phyloP scores from a whole-genome alignment of 441 rosid species.

The Gossypium lobatum region DNA sequence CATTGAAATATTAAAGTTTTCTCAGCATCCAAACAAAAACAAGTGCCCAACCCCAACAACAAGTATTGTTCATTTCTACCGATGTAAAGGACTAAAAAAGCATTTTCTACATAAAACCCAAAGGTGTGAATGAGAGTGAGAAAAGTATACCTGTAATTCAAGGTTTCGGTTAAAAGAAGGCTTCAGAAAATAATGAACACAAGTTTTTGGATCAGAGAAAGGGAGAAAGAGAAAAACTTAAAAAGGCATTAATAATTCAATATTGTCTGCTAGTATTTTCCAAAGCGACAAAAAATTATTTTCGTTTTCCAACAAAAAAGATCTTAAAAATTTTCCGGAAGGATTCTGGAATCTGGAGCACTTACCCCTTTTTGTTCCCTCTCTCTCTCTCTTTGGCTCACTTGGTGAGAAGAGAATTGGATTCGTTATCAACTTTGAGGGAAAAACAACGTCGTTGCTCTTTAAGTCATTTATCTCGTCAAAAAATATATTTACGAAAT shows the following conservation, averaged over 20 bases:
- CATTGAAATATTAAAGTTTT: constrained; percentile 4
- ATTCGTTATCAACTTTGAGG: neutral
- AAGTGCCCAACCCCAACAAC: neutral
- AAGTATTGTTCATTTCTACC: neutral
- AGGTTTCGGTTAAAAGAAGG: neutral
- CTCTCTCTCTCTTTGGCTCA: neutral
- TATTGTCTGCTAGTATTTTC: neutral
- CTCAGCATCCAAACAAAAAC: constrained; percentile 13
- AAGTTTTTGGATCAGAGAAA: neutral
- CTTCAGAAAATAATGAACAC: neutral
- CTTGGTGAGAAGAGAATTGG: neutral
- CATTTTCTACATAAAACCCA: neutral
- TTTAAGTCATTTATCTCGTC: neutral
- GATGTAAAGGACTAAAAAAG: neutral
- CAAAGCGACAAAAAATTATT: neutral
- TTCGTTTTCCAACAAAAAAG: neutral
- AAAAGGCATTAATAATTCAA: neutral
- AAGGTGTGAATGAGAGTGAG: neutral
- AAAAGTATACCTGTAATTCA: neutral
- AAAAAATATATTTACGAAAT: neutral
- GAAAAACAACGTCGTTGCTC: neutral
- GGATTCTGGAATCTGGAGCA: neutral
- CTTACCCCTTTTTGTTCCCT: neutral
- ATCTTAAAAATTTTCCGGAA: neutral
- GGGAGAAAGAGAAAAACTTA: neutral